phyloP scores from a whole-genome alignment of 805 yeast genomes.

The Saccharomycopsis oosterbeekiorum region DNA sequence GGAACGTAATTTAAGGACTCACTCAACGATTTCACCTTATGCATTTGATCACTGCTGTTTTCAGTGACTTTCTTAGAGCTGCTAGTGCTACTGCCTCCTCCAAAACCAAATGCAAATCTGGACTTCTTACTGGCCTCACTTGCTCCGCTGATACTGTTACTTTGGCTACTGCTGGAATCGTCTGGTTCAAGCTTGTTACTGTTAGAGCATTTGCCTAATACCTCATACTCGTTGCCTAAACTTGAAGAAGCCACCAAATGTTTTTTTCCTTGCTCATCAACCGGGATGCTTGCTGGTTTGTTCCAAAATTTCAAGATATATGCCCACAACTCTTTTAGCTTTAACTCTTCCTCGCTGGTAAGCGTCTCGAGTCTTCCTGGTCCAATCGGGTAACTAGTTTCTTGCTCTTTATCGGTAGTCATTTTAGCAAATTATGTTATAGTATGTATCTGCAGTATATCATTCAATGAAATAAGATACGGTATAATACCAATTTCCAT shows the following conservation, averaged over 20 bases:
- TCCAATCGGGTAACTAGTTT: slow-evolving; percentile 14
- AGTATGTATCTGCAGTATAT: too few species aligned
- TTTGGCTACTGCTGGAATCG: slow-evolving; percentile 10
- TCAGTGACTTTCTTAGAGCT: neutral
- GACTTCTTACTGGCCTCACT: neutral
- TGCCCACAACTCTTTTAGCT: slow-evolving; percentile 65
- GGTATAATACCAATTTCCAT: neutral
- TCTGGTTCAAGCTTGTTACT: slow-evolving; percentile 7
- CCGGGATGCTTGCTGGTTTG: slow-evolving; percentile 28
- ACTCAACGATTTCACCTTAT: slow-evolving; percentile 12
- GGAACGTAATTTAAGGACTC: slow-evolving; percentile 18
- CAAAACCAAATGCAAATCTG: neutral
- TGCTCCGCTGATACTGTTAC: too few species aligned
- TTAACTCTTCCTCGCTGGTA: slow-evolving; percentile 48
- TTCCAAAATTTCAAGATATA: slow-evolving; percentile 53
- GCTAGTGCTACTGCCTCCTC: neutral
- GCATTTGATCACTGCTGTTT: slow-evolving; percentile 2
- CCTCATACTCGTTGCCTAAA: slow-evolving; percentile 5
- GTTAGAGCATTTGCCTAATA: slow-evolving; percentile 6
- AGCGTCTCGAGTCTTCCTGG: slow-evolving; percentile 38
- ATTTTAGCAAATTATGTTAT: neutral
- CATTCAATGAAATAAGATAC: too few species aligned
- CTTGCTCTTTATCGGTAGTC: neutral
- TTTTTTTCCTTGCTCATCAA: slow-evolving; percentile 14
- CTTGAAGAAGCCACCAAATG: slow-evolving; percentile 11